phyloP scores from a whole-genome alignment of 2,329 filamentous ascomycete genomes.

The Aureobasidium sp. region DNA sequence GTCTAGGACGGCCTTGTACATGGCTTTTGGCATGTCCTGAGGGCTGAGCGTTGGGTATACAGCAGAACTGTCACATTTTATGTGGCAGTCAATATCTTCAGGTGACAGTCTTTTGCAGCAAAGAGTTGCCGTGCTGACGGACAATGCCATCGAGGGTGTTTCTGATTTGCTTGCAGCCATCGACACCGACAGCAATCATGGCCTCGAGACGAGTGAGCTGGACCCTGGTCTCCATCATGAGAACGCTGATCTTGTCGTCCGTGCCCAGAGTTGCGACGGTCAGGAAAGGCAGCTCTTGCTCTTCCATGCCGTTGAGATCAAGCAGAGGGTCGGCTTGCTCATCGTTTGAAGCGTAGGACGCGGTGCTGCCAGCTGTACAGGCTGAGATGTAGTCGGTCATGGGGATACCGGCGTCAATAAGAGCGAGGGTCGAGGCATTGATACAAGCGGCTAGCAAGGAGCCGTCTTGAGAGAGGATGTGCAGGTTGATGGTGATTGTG shows the following conservation, averaged over 20 bases:
- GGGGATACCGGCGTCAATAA: constrained; percentile 90
- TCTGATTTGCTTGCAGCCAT: constrained; percentile 82
- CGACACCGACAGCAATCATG: constrained; percentile 86
- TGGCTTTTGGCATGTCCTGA: not conserved
- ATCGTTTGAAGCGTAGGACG: constrained; percentile 52
- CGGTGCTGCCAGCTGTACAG: constrained; percentile 77
- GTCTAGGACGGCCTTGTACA: not conserved
- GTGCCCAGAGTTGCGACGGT: constrained; percentile 73
- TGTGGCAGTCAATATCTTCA: not conserved
- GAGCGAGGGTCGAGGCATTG: constrained; percentile 84
- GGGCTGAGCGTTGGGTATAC: not conserved
- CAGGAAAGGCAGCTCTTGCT: constrained; percentile 80
- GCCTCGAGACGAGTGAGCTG: constrained; percentile 75
- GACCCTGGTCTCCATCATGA: constrained; percentile 85
- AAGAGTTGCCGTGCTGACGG: constrained; percentile 58
- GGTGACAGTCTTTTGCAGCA: constrained; percentile 41
- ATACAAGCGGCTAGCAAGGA: constrained; percentile 82
- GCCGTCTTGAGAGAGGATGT: constrained; percentile 85
- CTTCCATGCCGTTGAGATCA: constrained; percentile 72
- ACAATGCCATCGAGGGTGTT: constrained; percentile 76
- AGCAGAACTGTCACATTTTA: not conserved
- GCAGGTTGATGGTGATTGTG: constrained; percentile 73
- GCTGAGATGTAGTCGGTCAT: constrained; percentile 89
- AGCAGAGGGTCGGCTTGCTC: constrained; percentile 74
- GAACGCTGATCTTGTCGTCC: constrained; percentile 64